Percentiles rank a stretch among this genome's conserved stretches.
These are phyloP conservation scores for Termitomyces sp. DNA, from an alignment of 768 basidiomycete genomes.

Conservation along the genomic window DNA sequence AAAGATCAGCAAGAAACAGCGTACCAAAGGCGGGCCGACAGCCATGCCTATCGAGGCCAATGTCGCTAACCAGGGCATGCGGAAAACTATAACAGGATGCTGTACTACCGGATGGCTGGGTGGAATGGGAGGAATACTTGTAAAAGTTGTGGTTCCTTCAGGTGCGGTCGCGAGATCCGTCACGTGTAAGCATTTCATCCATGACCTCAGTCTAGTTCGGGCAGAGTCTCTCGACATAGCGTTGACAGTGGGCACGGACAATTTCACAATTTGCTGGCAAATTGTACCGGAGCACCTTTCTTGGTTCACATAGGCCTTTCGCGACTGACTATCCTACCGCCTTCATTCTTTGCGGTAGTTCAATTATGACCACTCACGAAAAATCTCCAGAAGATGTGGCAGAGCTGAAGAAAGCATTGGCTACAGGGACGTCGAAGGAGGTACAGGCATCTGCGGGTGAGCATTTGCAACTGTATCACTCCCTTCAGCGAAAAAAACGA, in stretches of 20 bases:
- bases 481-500: not conserved
- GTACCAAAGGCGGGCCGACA: conserved; percentile 68
- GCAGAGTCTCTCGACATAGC: not conserved
- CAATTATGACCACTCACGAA: conserved; percentile 6
- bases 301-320: not conserved
- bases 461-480: conserved; percentile 1
- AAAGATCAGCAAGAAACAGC: conserved; percentile 4
- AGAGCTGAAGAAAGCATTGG: conserved; percentile 30
- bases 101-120: not conserved
- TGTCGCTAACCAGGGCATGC: conserved; percentile 58
- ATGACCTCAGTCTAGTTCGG: not conserved
- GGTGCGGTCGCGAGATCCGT: not conserved
- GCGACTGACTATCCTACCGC: not conserved
- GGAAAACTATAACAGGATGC: not conserved
- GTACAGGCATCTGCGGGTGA: conserved; percentile 20
- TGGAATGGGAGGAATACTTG: not conserved
- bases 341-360: not conserved
- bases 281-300: not conserved
- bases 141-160: too few relatives aligned
- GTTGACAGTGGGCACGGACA: not conserved
- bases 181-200: not conserved
- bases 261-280: not conserved
- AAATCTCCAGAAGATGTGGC: conserved; percentile 21
- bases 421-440: conserved; percentile 28
- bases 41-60: conserved; percentile 78